phyloP scores from a whole-genome alignment of 768 basidiomycete genomes.

The Pleurotus sapidus region DNA sequence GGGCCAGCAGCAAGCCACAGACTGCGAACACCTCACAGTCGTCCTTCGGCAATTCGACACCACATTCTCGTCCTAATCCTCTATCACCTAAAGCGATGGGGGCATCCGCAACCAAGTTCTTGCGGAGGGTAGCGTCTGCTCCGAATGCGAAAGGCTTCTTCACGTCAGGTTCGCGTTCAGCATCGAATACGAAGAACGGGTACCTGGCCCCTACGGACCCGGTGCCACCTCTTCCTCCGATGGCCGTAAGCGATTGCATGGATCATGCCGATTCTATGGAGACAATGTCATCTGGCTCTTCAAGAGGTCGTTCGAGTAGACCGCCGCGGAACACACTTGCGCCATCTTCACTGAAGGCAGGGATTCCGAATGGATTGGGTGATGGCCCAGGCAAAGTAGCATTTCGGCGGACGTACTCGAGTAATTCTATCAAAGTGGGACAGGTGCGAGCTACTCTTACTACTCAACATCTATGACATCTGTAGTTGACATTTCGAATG shows the following conservation, averaged over 20 bases:
- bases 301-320: conserved; percentile 48
- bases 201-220: conserved; percentile 68
- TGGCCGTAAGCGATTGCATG: conserved; percentile 46
- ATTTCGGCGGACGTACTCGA: conserved; percentile 94
- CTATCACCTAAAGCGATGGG: conserved; percentile 69
- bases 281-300: conserved; percentile 67
- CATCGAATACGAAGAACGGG: conserved; percentile 72
- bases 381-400: conserved; percentile 62
- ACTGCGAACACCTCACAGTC: conserved; percentile 46
- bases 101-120: conserved; percentile 81
- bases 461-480: conserved; percentile 9
- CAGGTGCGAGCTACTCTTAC: conserved; percentile 52
- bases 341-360: conserved; percentile 35
- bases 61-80: conserved; percentile 49
- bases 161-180: conserved; percentile 51
- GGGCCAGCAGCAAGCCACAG: conserved; percentile 29
- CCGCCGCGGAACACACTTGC: conserved; percentile 35
- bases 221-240: conserved; percentile 53
- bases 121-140: conserved; percentile 93
- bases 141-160: conserved; percentile 96
- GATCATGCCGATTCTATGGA: conserved; percentile 72
- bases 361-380: conserved; percentile 40
- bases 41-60: conserved; percentile 36
- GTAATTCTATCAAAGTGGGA: conserved; percentile 94
- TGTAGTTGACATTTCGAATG: conserved; percentile 9